A percentile compares a stretch with the other conserved stretches of the same genome.
Conservation (phyloP, 495 filamentous ascomycete genomes). For the Talaromyces ruber region DNA sequence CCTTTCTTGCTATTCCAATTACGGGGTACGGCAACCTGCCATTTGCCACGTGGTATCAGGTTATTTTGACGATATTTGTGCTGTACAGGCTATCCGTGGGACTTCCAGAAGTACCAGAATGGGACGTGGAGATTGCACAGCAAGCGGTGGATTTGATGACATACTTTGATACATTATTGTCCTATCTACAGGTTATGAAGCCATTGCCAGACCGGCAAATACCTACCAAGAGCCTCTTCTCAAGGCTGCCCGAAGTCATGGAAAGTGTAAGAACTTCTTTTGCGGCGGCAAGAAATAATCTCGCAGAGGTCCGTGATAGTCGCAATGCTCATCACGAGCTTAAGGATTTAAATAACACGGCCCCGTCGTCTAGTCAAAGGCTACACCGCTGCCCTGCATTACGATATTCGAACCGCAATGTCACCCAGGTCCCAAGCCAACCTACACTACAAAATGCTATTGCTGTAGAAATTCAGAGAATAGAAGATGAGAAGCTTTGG, state of each 20-base stretch:
- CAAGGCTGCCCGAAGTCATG: conserved; percentile 10
- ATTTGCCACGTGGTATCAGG: conserved; percentile 9
- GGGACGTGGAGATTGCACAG: conserved; percentile 9
- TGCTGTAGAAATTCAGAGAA: conserved; percentile 8
- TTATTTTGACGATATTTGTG: conserved; percentile 9
- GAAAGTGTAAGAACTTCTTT: conserved; percentile 11
- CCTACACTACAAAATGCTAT: conserved; percentile 9
- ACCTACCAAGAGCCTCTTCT: conserved; percentile 10
- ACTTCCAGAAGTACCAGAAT: conserved; percentile 9
- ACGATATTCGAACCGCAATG: background rate
- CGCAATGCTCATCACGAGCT: conserved; percentile 7
- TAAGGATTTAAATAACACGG: background rate
- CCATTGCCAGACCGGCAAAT: conserved; percentile 4
- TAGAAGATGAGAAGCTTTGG: conserved; percentile 9
- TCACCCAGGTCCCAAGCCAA: background rate
- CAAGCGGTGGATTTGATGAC: conserved; percentile 5
- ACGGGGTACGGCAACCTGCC: conserved; percentile 4
- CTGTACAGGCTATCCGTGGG: conserved; percentile 9
- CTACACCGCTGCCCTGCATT: conserved; percentile 1
- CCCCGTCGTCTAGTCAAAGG: background rate
- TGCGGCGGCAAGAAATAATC: conserved; percentile 8
- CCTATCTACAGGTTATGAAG: conserved; percentile 4
- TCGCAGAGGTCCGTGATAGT: background rate
- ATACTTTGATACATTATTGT: background rate
- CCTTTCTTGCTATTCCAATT: conserved; percentile 2